Conservation (phyloP, 2,329 filamentous ascomycete genomes). For the Penicillium sp. region DNA sequence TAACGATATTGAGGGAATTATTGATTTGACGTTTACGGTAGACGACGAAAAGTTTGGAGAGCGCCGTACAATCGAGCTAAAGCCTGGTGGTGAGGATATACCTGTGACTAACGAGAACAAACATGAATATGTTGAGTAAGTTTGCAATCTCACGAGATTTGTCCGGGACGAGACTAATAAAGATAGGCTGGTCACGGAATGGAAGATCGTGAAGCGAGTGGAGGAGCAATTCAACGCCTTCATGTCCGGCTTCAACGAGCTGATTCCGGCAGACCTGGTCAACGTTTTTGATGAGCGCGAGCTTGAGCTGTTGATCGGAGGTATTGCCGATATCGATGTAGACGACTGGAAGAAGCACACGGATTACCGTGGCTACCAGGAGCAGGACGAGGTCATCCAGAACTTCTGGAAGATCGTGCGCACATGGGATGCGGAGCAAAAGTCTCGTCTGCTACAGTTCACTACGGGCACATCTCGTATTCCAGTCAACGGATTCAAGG, state of each 20-base stretch:
- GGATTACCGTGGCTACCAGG: constrained; percentile 97
- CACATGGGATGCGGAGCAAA: constrained; percentile 97
- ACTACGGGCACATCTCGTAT: constrained; percentile 97
- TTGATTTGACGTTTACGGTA: constrained; percentile 95
- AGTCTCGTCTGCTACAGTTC: constrained; percentile 93
- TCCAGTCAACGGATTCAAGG: constrained; percentile 98
- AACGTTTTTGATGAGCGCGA: constrained; percentile 99
- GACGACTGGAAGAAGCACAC: constrained; percentile 99
- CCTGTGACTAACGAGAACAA: constrained; percentile 99
- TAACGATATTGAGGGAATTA: constrained; percentile 92
- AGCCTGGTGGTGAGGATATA: constrained; percentile 86
- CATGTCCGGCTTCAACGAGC: constrained; percentile 94
- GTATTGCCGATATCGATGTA: constrained; percentile 99
- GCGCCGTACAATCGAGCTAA: constrained; percentile 90
- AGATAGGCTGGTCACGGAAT: constrained; percentile 85
- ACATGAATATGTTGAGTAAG: constrained; percentile 93
- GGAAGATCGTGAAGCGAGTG: constrained; percentile 98
- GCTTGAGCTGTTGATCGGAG: constrained; percentile 92
- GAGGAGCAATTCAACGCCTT: constrained; percentile 98
- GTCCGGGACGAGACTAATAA: constrained; percentile 3
- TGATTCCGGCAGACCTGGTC: constrained; percentile 94
- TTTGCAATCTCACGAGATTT: constrained; percentile 19
- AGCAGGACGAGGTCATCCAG: constrained; percentile 94
- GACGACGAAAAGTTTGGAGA: constrained; percentile 98
- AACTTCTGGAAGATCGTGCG: constrained; percentile 98